Conservation (phyloP, 352 stramenopile species). For the Globisporangium acanthophoron region DNA sequence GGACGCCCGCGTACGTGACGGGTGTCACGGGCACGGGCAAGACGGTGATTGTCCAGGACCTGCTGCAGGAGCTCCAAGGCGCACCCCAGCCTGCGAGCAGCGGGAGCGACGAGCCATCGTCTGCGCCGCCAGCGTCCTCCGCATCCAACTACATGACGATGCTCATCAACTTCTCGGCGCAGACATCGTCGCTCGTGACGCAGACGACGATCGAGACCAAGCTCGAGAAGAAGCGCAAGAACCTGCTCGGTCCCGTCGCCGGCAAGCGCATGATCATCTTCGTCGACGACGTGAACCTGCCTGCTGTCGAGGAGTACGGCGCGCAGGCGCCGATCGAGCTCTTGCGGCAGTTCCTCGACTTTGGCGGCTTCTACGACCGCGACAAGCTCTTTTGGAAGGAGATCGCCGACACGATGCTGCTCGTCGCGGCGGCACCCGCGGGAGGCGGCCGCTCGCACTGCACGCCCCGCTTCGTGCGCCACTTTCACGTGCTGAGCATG, state of each 20-base stretch:
- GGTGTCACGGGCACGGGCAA: slow-evolving; percentile 88
- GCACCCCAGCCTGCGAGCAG: slow-evolving; percentile 10
- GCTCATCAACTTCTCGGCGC: slow-evolving; percentile 90
- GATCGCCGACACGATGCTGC: slow-evolving; percentile 90
- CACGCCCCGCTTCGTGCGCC: slow-evolving; percentile 91
- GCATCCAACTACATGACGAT: slow-evolving; percentile 65
- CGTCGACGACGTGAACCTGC: slow-evolving; percentile 95
- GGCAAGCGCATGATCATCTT: slow-evolving; percentile 91
- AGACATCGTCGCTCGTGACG: slow-evolving; percentile 87
- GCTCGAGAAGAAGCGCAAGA: slow-evolving; percentile 95
- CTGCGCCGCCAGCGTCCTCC: slow-evolving; percentile 12
- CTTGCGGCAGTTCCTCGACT: slow-evolving; percentile 93
- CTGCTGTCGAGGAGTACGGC: slow-evolving; percentile 92
- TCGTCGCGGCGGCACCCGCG: slow-evolving; percentile 87
- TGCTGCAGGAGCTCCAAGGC: slow-evolving; percentile 53
- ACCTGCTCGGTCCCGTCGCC: slow-evolving; percentile 85
- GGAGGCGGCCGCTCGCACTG: slow-evolving; percentile 81
- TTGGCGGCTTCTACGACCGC: slow-evolving; percentile 94
- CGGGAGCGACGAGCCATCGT: slow-evolving; percentile 7
- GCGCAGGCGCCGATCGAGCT: slow-evolving; percentile 93
- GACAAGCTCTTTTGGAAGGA: slow-evolving; percentile 97
- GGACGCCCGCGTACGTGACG: slow-evolving; percentile 84
- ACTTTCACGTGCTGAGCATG: slow-evolving; percentile 95
- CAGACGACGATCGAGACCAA: slow-evolving; percentile 91
- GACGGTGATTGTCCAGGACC: slow-evolving; percentile 82